Percentiles rank a stretch among this genome's conserved stretches.
phyloP scores from a whole-genome alignment of 2,329 filamentous ascomycete species.

The Aspergillus pseudoterreus region DNA sequence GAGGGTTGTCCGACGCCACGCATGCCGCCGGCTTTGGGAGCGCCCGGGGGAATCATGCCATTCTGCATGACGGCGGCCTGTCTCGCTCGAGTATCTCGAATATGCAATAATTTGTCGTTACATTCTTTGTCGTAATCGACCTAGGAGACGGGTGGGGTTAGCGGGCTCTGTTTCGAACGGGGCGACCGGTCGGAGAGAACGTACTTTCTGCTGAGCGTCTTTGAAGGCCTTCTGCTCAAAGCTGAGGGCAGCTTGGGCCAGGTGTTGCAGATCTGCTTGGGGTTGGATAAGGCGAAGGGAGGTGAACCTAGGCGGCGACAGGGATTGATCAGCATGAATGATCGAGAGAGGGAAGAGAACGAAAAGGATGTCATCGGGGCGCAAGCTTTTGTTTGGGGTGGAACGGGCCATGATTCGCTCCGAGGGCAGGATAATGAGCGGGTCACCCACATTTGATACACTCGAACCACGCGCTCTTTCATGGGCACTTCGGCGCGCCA shows the following conservation, averaged over 20 bases:
- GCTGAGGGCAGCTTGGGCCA: slow-evolving; percentile 39
- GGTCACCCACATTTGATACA: slow-evolving; percentile 42
- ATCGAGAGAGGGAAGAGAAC: neutral
- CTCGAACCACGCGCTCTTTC: slow-evolving; percentile 38
- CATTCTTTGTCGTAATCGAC: slow-evolving; percentile 43
- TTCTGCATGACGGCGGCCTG: slow-evolving; percentile 40
- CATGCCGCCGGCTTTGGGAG: slow-evolving; percentile 25
- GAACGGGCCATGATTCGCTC: neutral
- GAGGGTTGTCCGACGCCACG: slow-evolving; percentile 32
- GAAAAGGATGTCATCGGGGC: neutral
- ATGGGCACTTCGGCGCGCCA: slow-evolving; percentile 43
- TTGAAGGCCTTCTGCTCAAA: slow-evolving; percentile 46
- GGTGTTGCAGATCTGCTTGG: slow-evolving; percentile 34
- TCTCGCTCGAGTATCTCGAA: slow-evolving; percentile 43
- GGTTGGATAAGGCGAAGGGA: slow-evolving; percentile 45
- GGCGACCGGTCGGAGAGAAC: neutral
- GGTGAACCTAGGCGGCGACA: slow-evolving; percentile 35
- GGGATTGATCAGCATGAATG: neutral
- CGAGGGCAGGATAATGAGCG: neutral
- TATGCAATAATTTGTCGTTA: slow-evolving; percentile 42
- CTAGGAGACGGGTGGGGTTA: slow-evolving; percentile 19
- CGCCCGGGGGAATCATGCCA: slow-evolving; percentile 37
- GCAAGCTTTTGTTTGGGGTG: neutral
- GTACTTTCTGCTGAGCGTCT: slow-evolving; percentile 35
- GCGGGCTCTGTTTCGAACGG: neutral